phyloP scores from a whole-genome alignment of 2,329 filamentous ascomycete species.

The Penicillium hordei region DNA sequence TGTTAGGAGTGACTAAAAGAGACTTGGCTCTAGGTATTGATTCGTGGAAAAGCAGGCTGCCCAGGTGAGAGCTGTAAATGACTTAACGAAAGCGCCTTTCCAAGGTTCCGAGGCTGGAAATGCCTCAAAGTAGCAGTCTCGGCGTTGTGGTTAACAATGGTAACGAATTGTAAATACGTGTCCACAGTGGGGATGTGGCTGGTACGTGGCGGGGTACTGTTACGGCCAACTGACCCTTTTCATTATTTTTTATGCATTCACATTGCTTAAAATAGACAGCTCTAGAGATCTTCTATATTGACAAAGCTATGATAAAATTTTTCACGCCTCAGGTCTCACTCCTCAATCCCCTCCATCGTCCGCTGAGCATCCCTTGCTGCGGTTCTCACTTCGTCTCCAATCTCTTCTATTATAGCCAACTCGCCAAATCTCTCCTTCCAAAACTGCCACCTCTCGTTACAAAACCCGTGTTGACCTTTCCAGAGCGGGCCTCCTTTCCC shows the following conservation, averaged over 20 bases:
- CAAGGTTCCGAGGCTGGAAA: background rate
- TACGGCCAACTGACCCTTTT: background rate
- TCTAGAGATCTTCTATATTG: background rate
- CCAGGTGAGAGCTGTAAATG: background rate
- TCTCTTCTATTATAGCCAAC: background rate
- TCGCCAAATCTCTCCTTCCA: background rate
- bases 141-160: background rate
- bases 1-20: background rate
- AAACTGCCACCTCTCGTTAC: conserved; percentile 3
- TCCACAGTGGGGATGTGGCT: background rate
- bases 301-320: background rate
- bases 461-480: conserved; percentile 2
- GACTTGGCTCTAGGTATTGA: background rate
- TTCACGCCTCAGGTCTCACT: background rate
- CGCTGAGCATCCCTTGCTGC: background rate
- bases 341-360: background rate
- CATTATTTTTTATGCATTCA: background rate
- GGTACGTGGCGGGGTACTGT: background rate
- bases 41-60: background rate
- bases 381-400: background rate
- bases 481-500: conserved; percentile 1
- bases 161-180: background rate
- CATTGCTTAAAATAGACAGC: background rate
- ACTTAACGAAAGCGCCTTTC: background rate
- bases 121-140: background rate